Evolutionary conservation across 192 early-diverging fungal species (phyloP).

Genomic region (Rhizophagus sp.): DNA sequence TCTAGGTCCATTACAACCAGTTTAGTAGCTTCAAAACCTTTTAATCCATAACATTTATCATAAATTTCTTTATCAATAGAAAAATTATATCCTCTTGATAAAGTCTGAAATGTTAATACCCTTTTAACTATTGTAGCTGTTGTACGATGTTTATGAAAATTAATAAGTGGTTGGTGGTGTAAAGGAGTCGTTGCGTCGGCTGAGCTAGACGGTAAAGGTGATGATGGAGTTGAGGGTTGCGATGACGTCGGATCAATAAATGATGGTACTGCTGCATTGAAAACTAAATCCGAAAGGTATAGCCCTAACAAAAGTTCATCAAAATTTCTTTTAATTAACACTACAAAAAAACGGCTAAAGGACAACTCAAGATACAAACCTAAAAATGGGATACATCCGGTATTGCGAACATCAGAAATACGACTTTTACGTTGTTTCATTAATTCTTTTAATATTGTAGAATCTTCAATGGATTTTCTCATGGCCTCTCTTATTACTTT

Average conservation of each 20-base stretch:
- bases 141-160: constrained; percentile 59
- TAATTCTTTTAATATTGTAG: constrained; percentile 32
- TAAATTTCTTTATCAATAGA: constrained; percentile 39
- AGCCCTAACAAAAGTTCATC: constrained; percentile 36
- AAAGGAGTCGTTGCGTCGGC: not conserved
- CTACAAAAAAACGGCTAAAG: not conserved
- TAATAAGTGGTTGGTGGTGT: constrained; percentile 41
- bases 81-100: constrained; percentile 56
- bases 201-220: not conserved
- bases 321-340: not conserved
- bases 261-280: constrained; percentile 56
- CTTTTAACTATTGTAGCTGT: constrained; percentile 60
- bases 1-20: constrained; percentile 31
- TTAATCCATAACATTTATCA: constrained; percentile 35
- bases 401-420: constrained; percentile 31
- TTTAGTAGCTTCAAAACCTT: constrained; percentile 30
- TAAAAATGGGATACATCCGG: constrained; percentile 62
- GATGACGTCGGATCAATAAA: constrained; percentile 39
- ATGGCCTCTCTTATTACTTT: constrained; percentile 58
- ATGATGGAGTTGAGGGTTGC: not conserved
- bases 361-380: constrained; percentile 35
- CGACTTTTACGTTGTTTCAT: constrained; percentile 22
- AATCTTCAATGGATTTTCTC: constrained; percentile 52
- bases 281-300: constrained; percentile 59
- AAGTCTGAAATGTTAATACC: constrained; percentile 53